Conservation (phyloP, 106 monocot genomes). For the Xerophyta viscosa region DNA sequence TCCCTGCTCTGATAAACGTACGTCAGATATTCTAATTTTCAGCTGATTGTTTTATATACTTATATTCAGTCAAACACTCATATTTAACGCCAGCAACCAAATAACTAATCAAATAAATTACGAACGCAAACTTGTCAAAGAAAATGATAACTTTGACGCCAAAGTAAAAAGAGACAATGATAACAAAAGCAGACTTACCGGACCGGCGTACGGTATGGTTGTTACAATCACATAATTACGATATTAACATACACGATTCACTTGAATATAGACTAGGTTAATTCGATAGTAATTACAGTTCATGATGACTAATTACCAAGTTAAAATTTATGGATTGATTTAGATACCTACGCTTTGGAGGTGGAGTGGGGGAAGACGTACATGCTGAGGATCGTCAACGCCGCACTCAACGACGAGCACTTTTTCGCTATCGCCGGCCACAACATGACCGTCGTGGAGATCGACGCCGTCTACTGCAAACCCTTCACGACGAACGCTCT, state of each 20-base stretch:
- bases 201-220: too few species aligned
- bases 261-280: not conserved
- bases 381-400: conserved; percentile 34
- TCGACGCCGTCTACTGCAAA: conserved; percentile 37
- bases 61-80: too few species aligned
- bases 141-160: too few species aligned
- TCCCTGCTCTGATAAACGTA: conserved; percentile 19
- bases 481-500: conserved; percentile 25
- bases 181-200: too few species aligned
- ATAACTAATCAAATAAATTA: too few species aligned
- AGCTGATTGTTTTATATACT: too few species aligned
- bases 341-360: conserved; percentile 32
- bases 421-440: conserved; percentile 40
- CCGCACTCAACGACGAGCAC: conserved; percentile 41
- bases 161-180: too few species aligned
- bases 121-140: too few species aligned
- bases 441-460: conserved; percentile 38
- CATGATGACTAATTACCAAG: too few species aligned
- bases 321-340: not conserved
- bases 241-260: too few species aligned
- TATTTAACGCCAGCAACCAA: too few species aligned
- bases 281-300: not conserved
- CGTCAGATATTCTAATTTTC: not conserved
- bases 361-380: conserved; percentile 33
- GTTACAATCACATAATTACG: too few species aligned